Percentiles rank a stretch among this genome's conserved stretches.
Conservation (phyloP, 257 asterid species). For the Linaria vulgaris region DNA sequence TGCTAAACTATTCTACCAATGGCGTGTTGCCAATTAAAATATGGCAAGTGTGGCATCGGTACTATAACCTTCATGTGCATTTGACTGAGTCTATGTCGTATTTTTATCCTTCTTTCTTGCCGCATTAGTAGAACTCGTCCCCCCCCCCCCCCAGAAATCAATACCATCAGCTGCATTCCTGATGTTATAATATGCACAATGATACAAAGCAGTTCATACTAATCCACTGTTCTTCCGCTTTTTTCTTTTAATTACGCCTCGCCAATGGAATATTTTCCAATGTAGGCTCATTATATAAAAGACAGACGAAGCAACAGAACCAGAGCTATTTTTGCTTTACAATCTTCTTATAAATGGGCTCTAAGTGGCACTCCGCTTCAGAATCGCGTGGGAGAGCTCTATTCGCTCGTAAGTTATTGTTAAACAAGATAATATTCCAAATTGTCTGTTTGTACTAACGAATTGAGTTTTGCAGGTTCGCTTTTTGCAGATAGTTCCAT, state of each 20-base stretch:
- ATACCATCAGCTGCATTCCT: too few relatives aligned
- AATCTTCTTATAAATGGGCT: conserved; percentile 88
- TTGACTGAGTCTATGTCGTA: too few relatives aligned
- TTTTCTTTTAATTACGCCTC: conserved; percentile 4
- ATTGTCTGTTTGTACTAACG: conserved; percentile 17
- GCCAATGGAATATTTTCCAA: conserved; percentile 16
- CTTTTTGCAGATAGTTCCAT: conserved; percentile 80
- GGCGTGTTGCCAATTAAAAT: too few relatives aligned
- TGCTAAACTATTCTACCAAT: too few relatives aligned
- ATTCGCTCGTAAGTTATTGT: conserved; percentile 80
- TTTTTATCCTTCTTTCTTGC: too few relatives aligned
- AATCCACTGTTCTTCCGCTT: not conserved
- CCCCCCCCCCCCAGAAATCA: too few relatives aligned
- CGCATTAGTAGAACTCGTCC: too few relatives aligned
- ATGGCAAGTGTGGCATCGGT: too few relatives aligned
- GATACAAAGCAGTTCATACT: not conserved
- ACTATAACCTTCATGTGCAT: too few relatives aligned
- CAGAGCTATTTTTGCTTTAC: conserved; percentile 76
- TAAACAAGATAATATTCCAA: not conserved
- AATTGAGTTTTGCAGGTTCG: conserved; percentile 65
- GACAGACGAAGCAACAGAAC: conserved; percentile 82
- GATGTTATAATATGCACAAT: too few relatives aligned
- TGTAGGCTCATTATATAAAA: conserved; percentile 89
- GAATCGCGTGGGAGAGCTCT: conserved; percentile 96
- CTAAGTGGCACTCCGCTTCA: conserved; percentile 98